Base-by-base conservation (phyloP, 805 yeast genomes). In the Candida argentea region DNA sequence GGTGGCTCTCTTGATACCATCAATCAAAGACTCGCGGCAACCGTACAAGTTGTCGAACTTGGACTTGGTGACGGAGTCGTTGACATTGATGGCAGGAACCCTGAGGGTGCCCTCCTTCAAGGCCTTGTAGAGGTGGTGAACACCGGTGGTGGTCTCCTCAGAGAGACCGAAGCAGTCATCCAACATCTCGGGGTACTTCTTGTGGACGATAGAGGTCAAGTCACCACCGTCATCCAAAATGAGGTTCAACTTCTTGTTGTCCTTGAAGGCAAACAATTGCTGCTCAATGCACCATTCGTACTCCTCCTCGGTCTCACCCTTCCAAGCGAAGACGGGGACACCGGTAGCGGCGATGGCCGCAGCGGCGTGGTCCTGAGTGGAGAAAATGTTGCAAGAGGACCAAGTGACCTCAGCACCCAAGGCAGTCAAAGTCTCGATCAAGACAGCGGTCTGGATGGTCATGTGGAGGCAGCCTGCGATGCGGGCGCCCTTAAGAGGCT, bases 101-200 rank as follows among this genome's bases (percentile, higher is more conserved):
- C 87, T 89, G 66, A 89, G 76, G 43, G 67, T 61, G 44, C 76
- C 79, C 38, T 89, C 94, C 65, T 69, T 82, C 55, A 91, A 61
- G 94, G 86, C 81, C 74, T 79, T 82, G 87, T 89, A 91, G 54
- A 89, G 74, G 70, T 91, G 95, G 76, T 91, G 97, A 52, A 89
- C 97, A 82, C 98, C 98, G 45, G 98, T 89, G 61, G 98, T 89
- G 68, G 98, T 89, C 76, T 89, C 98, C 76, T 89, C 98, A 44
- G 94, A 82, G 43, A 89, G 65, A 69, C 98, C 98, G 72, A 45
- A 86, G 73, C 97, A 91, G 63, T 62, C 94, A 45, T 80, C 74
- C 65, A 89, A 75, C 87, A 84, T 79, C 69, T 89, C 96, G 58
- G 97, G 97, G 82, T 89, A 77, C 67, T 87, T 85, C 64, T 84